Base-by-base conservation (phyloP, 1,284 basidiomycete species). In the Naganishia sp. region DNA sequence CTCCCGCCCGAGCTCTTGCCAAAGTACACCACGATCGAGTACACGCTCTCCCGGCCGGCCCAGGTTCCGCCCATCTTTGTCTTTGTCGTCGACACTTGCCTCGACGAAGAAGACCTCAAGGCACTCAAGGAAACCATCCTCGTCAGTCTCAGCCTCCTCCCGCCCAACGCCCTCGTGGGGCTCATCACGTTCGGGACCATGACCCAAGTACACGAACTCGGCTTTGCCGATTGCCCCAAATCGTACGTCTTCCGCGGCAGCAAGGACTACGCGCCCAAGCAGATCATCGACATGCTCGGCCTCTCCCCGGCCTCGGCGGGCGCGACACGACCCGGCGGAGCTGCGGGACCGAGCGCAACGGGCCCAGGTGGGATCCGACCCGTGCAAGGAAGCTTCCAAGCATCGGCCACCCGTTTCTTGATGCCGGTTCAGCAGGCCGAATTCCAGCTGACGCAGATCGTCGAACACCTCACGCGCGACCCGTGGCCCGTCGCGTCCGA, bases 11-110 rank as follows among this genome's bases (percentile, higher is more conserved):
- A 99, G 81, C 85, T 99, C 32, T 81, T 97, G 51, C 94, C 95
- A 75, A 96, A 97, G 82, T 98, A 98, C 85, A 98, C 95, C 53
- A 99, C 95, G 18, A 97, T 99, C 82, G 95, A 99, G 82, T 98
- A 99, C 83, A 98, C 94, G 11, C 88, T 99, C 58, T 86, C 90
- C 49, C 87, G 95, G 64, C 90, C 92, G 13, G 92, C 89, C 11
- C 92, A 89, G 73, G 89, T 96, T 63, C 94, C 94, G 0, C 95
- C 96, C 67, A 86, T 98, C 79, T 98, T 99, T 84, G 84, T 99
- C 63, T 97, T 94, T 76, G 94, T 98, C 56, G 89, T 99, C 63
- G 95, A 99, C 80, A 98, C 94, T 35, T 99, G 96, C 79, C 84
- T 99, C 72, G 94, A 98, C 75, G 90, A 93, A 72, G 92, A 95